Conservation (phyloP, 495 filamentous ascomycete species). For the Stereocaulon alpinum region DNA sequence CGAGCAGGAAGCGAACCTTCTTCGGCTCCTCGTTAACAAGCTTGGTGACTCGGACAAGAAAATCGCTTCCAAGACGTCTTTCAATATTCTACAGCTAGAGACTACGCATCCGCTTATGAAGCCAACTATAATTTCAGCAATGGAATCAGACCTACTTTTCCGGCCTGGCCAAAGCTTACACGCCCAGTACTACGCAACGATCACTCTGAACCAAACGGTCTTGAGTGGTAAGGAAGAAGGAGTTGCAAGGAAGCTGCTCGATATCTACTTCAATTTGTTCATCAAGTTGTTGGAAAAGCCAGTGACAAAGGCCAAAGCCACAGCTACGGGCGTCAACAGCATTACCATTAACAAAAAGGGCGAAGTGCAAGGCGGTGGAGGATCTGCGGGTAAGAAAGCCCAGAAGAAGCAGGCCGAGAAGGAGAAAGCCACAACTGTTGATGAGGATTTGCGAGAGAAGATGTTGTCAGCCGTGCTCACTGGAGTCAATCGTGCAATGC, state of each 20-base stretch:
- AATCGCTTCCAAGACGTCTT: conserved; percentile 84
- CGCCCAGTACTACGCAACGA: conserved; percentile 90
- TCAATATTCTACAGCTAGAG: conserved; percentile 81
- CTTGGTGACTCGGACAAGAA: conserved; percentile 90
- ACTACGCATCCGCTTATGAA: conserved; percentile 90
- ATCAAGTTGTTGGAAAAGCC: conserved; percentile 57
- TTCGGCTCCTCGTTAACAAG: conserved; percentile 88
- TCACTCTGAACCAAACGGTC: conserved; percentile 93
- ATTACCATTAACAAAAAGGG: conserved; percentile 33
- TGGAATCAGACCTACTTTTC: conserved; percentile 81
- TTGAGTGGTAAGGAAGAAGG: conserved; percentile 70
- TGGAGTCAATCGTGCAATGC: conserved; percentile 90
- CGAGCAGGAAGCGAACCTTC: conserved; percentile 90
- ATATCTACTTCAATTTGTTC: conserved; percentile 86
- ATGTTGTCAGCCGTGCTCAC: conserved; percentile 81
- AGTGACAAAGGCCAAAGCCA: conserved; percentile 28
- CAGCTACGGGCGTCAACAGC: conserved; percentile 19
- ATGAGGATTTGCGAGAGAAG: conserved; percentile 73
- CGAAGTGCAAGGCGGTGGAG: conserved; percentile 41
- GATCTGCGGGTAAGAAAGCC: conserved; percentile 38
- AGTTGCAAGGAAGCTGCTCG: conserved; percentile 69
- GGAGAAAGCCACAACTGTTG: conserved; percentile 44
- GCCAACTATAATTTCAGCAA: conserved; percentile 63
- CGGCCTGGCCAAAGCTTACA: conserved; percentile 75
- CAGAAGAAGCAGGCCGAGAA: conserved; percentile 38